Evolutionary conservation across 2,329 filamentous ascomycete genomes (phyloP), one percentile per base, ranked within the genome.

Genomic region (Xylaria sp.): DNA sequence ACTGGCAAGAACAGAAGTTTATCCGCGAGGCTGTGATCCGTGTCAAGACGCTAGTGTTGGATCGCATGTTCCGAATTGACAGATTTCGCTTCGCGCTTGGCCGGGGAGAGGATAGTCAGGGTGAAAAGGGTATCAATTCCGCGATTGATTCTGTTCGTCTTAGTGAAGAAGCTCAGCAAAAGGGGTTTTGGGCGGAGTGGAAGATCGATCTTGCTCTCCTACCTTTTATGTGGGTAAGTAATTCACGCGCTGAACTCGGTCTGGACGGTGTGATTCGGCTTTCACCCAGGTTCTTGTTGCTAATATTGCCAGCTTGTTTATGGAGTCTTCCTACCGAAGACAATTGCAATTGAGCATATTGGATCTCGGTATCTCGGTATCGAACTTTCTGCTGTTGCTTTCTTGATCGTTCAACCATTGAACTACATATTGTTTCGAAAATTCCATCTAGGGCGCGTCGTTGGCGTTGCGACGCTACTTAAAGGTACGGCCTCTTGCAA

Each of bases 51-150:
- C 25, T 62, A 15, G 66, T 69, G 25, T 23, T 69, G 10, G 66
- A 71, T 13, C 55, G 69, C 8, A 69, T 72, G 64, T 67, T 59
- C 25, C 46, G 66, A 41, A 55, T 72, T 18, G 67, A 69, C 10
- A 59, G 69, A 46, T 72, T 72, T 52, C 69, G 69, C 7, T 70
- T 71, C 46, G 55, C 63, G 15, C 69, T 71, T 41, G 23, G 56
- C 6, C 43, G 46, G n/a, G 68, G 18, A 58, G 41, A 13, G n/a
- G 20, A 64, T 18, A 13, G 28, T 18, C 20, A 36, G 13, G 25
- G 36, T 5, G 12, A n/a, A 12, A 25, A 15, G 23, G 41, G 5
- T 13, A 20, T 48, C n/a, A 7, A 10, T n/a, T n/a, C 46, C 1
- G 46, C 46, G n/a, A 9, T n/a, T 20, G n/a, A 48, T 48, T 18